A percentile compares a stretch with the other conserved stretches of the same genome.
These are phyloP conservation scores for Dentiscutata heterogama DNA, from an alignment of 371 early-diverging fungal genomes.

Conservation along the genomic window DNA sequence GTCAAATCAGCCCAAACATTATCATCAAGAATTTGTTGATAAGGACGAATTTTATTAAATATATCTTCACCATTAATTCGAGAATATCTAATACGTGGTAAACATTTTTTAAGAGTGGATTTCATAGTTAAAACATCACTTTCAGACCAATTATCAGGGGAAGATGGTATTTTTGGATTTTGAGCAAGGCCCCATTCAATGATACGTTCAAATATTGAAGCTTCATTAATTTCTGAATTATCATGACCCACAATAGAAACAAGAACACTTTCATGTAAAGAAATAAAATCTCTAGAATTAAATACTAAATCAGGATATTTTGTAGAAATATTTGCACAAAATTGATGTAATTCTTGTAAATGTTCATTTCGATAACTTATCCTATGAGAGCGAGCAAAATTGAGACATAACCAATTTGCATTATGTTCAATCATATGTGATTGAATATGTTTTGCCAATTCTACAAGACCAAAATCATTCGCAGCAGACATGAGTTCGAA, in stretches of 20 bases:
- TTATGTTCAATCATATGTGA: too few species aligned
- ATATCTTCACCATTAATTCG: background rate
- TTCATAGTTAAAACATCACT: background rate
- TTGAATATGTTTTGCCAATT: too few species aligned
- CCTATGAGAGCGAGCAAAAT: too few species aligned
- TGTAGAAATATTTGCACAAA: slow-evolving; percentile 2
- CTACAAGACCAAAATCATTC: too few species aligned
- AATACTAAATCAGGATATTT: slow-evolving; percentile 17
- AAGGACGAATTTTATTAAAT: slow-evolving; percentile 16
- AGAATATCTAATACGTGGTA: slow-evolving; percentile 14
- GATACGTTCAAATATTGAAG: background rate
- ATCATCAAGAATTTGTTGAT: slow-evolving; percentile 4
- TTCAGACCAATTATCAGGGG: background rate
- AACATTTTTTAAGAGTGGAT: background rate
- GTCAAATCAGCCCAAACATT: too few species aligned
- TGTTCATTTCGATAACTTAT: background rate
- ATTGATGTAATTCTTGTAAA: background rate
- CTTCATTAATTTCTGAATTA: slow-evolving; percentile 1
- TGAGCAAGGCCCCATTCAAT: slow-evolving; percentile 33
- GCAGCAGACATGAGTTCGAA: too few species aligned
- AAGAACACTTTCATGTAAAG: slow-evolving; percentile 6
- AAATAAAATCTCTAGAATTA: slow-evolving; percentile 10
- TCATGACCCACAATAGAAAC: background rate
- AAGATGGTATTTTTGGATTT: background rate
- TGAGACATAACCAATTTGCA: too few species aligned